A percentile compares a stretch with the other conserved stretches of the same genome.
phyloP scores from a whole-genome alignment of 768 basidiomycete species.

The Hirschioporus abietinus region DNA sequence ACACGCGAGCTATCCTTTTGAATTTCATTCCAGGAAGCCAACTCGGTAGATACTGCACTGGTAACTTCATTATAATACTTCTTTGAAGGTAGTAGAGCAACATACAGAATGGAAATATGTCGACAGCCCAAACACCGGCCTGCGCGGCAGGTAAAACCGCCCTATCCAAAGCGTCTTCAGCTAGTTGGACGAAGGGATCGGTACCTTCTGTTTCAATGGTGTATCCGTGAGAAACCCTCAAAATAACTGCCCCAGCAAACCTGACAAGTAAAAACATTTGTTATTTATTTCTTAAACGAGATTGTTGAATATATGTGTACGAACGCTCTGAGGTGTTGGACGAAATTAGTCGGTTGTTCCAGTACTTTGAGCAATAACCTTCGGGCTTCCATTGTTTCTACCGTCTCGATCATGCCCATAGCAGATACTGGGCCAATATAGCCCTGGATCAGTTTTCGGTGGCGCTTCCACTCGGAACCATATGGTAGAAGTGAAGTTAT shows the following conservation, averaged over 20 bases:
- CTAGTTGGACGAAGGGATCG: constrained; percentile 27
- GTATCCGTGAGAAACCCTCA: constrained; percentile 38
- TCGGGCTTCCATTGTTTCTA: background rate
- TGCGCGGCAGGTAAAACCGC: constrained; percentile 17
- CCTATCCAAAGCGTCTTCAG: constrained; percentile 27
- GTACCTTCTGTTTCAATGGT: constrained; percentile 25
- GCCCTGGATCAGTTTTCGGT: background rate
- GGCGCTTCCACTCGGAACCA: background rate
- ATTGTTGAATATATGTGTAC: background rate
- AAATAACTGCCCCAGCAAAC: constrained; percentile 29
- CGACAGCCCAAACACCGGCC: constrained; percentile 32
- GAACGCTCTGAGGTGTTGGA: background rate
- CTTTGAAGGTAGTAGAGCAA: constrained; percentile 4
- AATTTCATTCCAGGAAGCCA: constrained; percentile 10
- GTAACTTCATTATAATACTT: background rate
- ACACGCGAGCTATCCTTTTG: constrained; percentile 2
- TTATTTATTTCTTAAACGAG: background rate
- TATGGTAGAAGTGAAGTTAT: background rate
- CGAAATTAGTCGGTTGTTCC: background rate
- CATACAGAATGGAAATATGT: constrained; percentile 34
- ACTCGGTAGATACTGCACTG: constrained; percentile 1
- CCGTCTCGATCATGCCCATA: background rate
- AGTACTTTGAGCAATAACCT: background rate
- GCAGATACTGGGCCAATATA: background rate
- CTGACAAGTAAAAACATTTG: constrained; percentile 17